phyloP scores from a whole-genome alignment of 2,329 filamentous ascomycete species.

The Cylindrodendrum hubeiense region DNA sequence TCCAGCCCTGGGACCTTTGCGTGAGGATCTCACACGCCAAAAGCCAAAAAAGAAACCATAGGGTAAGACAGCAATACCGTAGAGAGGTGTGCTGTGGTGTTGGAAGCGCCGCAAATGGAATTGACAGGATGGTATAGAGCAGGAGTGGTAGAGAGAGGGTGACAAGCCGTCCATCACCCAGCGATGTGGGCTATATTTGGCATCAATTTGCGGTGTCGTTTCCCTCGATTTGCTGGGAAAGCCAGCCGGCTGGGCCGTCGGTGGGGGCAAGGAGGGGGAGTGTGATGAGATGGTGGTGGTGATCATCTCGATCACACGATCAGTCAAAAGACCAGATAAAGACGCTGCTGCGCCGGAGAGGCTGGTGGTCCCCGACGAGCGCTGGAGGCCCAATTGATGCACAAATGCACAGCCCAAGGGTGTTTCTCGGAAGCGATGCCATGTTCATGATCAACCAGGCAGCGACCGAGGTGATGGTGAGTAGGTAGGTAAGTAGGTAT shows the following conservation, averaged over 20 bases:
- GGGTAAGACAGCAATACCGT: not conserved
- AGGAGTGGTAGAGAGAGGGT: conserved; percentile 5
- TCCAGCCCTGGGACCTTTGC: not conserved
- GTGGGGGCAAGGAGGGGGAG: not conserved
- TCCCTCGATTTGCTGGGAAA: not conserved
- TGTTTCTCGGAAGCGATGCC: not conserved
- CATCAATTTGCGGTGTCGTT: not conserved
- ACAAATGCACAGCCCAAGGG: conserved; percentile 3
- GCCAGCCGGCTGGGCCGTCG: conserved; percentile 13
- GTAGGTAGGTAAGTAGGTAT: too few species aligned
- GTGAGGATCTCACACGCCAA: not conserved
- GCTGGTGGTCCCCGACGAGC: not conserved
- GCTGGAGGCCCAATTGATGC: conserved; percentile 1
- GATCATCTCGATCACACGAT: conserved; percentile 24
- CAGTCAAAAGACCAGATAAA: conserved; percentile 1
- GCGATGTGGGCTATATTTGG: conserved; percentile 21
- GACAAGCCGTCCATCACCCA: conserved; percentile 6
- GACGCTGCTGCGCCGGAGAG: not conserved
- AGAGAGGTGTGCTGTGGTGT: not conserved
- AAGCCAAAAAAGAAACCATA: conserved; percentile 5
- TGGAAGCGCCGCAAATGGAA: conserved; percentile 9
- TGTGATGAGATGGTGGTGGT: conserved; percentile 4
- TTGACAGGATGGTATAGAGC: not conserved
- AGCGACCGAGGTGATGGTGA: not conserved
- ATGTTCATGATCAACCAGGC: too few species aligned